Conservation (phyloP, 2,329 filamentous ascomycete species). For the Gnomoniopsis smithogilvyi region DNA sequence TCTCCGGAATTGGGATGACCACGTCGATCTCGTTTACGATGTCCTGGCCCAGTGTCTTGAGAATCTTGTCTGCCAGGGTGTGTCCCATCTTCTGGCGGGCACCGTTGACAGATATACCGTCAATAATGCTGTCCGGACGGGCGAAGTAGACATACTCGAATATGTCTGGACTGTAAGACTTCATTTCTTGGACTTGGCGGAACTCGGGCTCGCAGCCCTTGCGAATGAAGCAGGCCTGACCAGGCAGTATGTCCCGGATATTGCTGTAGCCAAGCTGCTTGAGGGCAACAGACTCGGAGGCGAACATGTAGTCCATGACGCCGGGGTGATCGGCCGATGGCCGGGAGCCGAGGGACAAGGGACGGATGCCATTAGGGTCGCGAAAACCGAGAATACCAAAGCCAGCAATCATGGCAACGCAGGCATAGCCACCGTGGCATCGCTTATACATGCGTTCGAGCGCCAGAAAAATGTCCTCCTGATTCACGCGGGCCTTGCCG, state of each 20-base stretch:
- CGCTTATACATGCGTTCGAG: conserved; percentile 70
- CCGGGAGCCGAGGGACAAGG: conserved; percentile 74
- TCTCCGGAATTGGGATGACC: conserved; percentile 78
- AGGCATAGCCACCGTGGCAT: conserved; percentile 78
- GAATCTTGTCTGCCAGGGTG: conserved; percentile 73
- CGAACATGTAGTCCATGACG: conserved; percentile 83
- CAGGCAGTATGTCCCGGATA: conserved; percentile 75
- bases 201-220: conserved; percentile 75
- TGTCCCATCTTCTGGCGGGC: conserved; percentile 84
- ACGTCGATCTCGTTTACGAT: conserved; percentile 74
- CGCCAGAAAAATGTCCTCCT: conserved; percentile 73
- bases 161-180: conserved; percentile 76
- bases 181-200: conserved; percentile 66
- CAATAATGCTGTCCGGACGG: conserved; percentile 76
- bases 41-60: conserved; percentile 63
- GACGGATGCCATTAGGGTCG: conserved; percentile 78
- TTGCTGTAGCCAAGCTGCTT: conserved; percentile 76
- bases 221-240: conserved; percentile 80
- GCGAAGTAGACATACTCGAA: conserved; percentile 90
- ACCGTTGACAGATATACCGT: conserved; percentile 82
- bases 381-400: conserved; percentile 78
- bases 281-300: conserved; percentile 83
- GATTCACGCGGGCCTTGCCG: conserved; percentile 79
- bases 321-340: conserved; percentile 59
- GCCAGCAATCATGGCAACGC: conserved; percentile 79